Conservation (phyloP, 2,329 filamentous ascomycete genomes). For the Akanthomyces dipterigenus region DNA sequence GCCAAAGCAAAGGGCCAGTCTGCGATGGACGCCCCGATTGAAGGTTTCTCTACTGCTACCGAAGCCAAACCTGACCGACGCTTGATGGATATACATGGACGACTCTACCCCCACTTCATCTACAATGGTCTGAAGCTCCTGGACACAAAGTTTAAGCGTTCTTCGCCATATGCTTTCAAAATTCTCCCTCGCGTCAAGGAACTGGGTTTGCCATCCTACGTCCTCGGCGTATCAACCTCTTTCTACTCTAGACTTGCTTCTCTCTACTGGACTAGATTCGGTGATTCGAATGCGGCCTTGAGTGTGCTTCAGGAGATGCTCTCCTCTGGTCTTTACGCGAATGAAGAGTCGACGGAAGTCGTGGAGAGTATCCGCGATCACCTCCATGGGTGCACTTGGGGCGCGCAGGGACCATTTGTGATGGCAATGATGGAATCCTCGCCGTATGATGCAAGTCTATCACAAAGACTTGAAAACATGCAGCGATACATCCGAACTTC, state of each 20-base stretch:
- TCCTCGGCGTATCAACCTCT: constrained; percentile 62
- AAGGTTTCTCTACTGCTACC: neutral
- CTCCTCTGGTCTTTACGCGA: constrained; percentile 51
- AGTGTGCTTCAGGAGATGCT: constrained; percentile 60
- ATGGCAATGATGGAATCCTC: constrained; percentile 32
- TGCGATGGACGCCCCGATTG: neutral
- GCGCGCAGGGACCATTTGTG: constrained; percentile 31
- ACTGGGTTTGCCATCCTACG: constrained; percentile 62
- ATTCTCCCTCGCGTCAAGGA: constrained; percentile 62
- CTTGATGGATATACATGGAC: constrained; percentile 52
- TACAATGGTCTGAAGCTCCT: constrained; percentile 50
- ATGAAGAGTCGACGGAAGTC: constrained; percentile 28
- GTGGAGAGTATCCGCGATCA: constrained; percentile 26
- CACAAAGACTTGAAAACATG: constrained; percentile 22
- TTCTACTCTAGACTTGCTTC: constrained; percentile 63
- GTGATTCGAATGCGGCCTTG: constrained; percentile 49
- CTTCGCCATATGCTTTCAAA: constrained; percentile 53
- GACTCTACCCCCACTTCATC: constrained; percentile 58
- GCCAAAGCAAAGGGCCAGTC: neutral
- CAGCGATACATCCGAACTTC: constrained; percentile 14
- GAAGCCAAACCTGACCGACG: constrained; percentile 22
- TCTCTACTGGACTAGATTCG: constrained; percentile 54
- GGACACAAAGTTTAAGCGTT: constrained; percentile 46
- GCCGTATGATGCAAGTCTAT: constrained; percentile 26
- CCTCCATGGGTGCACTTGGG: constrained; percentile 29